Percentiles rank a stretch among this genome's conserved stretches.
These are phyloP conservation scores for Pisolithus tinctorius DNA, from an alignment of 768 basidiomycete genomes.

Conservation along the genomic window DNA sequence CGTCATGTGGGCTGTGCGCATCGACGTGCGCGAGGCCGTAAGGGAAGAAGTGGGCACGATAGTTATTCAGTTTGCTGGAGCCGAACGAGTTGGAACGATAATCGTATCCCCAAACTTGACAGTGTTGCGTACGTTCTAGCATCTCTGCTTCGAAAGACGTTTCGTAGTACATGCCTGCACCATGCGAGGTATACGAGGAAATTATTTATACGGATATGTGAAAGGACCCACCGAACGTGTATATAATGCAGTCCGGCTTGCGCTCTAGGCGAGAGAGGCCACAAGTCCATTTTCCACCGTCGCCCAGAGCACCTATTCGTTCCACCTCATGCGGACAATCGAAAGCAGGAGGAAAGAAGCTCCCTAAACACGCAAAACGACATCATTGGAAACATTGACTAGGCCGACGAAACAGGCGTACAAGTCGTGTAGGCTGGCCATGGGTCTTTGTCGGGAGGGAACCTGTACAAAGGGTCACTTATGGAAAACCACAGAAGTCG, in stretches of 20 bases:
- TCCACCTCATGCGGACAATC: conserved; percentile 38
- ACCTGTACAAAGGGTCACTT: conserved; percentile 28
- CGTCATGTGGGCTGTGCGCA: conserved; percentile 25
- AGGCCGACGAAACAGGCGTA: conserved; percentile 23
- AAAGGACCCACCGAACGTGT: conserved; percentile 45
- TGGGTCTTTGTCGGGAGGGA: conserved; percentile 44
- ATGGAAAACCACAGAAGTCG: conserved; percentile 2
- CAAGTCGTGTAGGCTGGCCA: conserved; percentile 56
- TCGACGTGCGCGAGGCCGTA: conserved; percentile 36
- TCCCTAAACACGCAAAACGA: conserved; percentile 25
- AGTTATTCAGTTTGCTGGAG: conserved; percentile 25
- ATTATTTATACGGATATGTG: background rate
- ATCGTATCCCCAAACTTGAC: conserved; percentile 60
- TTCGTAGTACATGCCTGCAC: conserved; percentile 46
- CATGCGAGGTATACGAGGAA: background rate
- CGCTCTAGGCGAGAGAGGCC: conserved; percentile 48
- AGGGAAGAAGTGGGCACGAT: conserved; percentile 37
- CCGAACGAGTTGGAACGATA: conserved; percentile 31
- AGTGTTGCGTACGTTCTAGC: conserved; percentile 38
- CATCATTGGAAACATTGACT: background rate
- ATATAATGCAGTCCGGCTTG: conserved; percentile 53
- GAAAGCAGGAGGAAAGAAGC: conserved; percentile 40
- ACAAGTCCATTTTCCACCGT: conserved; percentile 69
- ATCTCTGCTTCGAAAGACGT: conserved; percentile 59
- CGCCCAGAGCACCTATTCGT: conserved; percentile 46